Base-by-base conservation (phyloP, 768 basidiomycete genomes). In the Pholiota microspora region DNA sequence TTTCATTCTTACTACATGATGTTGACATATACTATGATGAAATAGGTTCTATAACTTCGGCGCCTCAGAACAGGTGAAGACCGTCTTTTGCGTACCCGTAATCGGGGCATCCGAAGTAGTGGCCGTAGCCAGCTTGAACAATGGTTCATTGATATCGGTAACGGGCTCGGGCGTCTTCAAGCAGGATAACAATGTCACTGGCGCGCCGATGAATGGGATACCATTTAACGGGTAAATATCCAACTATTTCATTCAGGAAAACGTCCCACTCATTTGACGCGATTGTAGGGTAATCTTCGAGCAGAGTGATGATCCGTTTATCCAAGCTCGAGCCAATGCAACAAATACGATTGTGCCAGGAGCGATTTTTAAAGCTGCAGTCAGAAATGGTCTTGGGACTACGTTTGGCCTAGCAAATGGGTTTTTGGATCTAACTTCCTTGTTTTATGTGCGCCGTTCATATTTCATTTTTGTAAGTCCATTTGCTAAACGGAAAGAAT, bases 11-110 rank as follows among this genome's bases (percentile, higher is more conserved):
- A 45, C 23, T 28, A n/a, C 23, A 12, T 29, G 15, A 21, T 47
- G 8, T 10, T 47, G n/a, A 28, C 40, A 23, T 18, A 32, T 38
- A 54, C 10, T 32, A 27, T 56, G 46, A 9, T 49, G 36, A n/a
- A n/a, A n/a, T 48, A 65, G 76, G 75, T 77, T 64, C 64, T 86
- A 75, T 64, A 71, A 79, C 50, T 54, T 52, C 5, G 58, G 57
- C 15, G 64, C 72, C 40, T 60, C 63, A 45, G 64, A 70, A 10
- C 71, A 82, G 54, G 79, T 75, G 0, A 71, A 74, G 49, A 75
- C 75, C 2, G 74, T 87, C 6, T 86, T 88, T 57, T 89, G 87
- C 61, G 58, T 66, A 9, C 85, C 86, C 3, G 70, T 64, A 2
- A 77, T 89, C 45, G 56, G 67, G 3, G 63, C 75, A 1, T 77